Evolutionary conservation across 2,329 filamentous ascomycete species (phyloP).

Genomic region (Diplocarpon mali): DNA sequence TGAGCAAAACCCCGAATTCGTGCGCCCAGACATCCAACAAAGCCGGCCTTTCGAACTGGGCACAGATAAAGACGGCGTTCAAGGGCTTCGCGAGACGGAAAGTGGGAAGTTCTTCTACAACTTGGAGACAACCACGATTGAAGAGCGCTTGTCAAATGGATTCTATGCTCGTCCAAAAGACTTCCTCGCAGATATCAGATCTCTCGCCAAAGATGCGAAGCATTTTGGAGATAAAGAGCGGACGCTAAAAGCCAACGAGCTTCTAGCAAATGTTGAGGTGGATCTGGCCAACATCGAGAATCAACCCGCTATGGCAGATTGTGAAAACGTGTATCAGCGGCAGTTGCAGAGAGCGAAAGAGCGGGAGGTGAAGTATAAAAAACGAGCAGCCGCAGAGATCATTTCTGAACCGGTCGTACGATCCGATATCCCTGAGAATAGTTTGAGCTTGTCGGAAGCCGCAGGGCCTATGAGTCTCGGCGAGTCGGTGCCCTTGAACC

Average conservation of each 20-base stretch:
- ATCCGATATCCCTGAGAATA: slow-evolving; percentile 34
- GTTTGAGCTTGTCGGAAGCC: slow-evolving; percentile 34
- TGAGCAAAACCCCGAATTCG: slow-evolving; percentile 64
- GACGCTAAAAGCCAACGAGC: slow-evolving; percentile 78
- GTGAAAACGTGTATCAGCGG: slow-evolving; percentile 68
- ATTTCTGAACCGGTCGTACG: slow-evolving; percentile 29
- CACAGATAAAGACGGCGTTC: slow-evolving; percentile 66
- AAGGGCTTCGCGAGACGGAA: slow-evolving; percentile 62
- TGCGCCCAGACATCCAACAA: slow-evolving; percentile 42
- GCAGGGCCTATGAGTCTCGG: slow-evolving; percentile 49
- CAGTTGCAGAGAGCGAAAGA: slow-evolving; percentile 55
- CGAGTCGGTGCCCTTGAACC: slow-evolving; percentile 47
- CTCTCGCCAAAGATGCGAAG: slow-evolving; percentile 74
- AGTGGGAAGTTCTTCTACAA: slow-evolving; percentile 91
- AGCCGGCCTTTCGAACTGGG: slow-evolving; percentile 69
- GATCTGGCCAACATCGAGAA: slow-evolving; percentile 71
- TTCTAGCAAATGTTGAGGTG: slow-evolving; percentile 87
- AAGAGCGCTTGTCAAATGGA: slow-evolving; percentile 92
- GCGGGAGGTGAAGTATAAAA: slow-evolving; percentile 48
- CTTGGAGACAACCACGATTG: slow-evolving; percentile 81
- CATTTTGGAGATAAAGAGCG: slow-evolving; percentile 73
- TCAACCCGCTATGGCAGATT: slow-evolving; percentile 58
- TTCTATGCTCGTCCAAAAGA: slow-evolving; percentile 88
- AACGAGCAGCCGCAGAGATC: slow-evolving; percentile 27
- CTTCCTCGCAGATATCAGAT: slow-evolving; percentile 79